phyloP scores from a whole-genome alignment of 371 early-diverging fungal species.

The Chytridium lagenaria region DNA sequence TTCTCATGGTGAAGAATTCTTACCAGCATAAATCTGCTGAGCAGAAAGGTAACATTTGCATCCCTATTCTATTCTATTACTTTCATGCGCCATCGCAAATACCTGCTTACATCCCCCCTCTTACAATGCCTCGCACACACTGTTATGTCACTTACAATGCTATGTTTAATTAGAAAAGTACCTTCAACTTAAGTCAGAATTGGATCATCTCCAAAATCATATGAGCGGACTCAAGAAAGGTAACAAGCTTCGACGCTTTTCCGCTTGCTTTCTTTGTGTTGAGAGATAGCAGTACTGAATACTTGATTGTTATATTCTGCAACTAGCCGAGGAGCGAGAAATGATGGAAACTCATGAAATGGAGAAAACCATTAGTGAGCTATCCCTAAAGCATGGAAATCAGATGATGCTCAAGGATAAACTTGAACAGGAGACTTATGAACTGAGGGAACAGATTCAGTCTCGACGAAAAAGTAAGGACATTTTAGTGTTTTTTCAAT shows the following conservation, averaged over 20 bases:
- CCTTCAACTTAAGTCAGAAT: background rate
- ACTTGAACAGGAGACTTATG: background rate
- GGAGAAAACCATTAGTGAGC: conserved; percentile 1
- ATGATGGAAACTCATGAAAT: conserved; percentile 3
- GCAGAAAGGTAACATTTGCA: background rate
- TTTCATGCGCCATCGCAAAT: too few relatives aligned
- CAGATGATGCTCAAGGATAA: background rate
- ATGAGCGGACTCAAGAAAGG: background rate
- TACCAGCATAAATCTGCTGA: background rate
- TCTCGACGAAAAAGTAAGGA: background rate
- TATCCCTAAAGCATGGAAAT: background rate
- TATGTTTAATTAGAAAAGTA: background rate
- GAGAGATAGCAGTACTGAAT: too few relatives aligned
- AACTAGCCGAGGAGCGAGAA: conserved; percentile 8
- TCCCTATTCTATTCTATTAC: background rate
- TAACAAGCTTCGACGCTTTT: background rate
- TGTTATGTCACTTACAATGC: too few relatives aligned
- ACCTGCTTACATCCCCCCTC: too few relatives aligned
- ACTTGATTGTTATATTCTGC: background rate
- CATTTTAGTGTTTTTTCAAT: background rate
- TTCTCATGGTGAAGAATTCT: background rate
- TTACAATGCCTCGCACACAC: too few relatives aligned
- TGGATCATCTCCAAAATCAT: background rate
- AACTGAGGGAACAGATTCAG: background rate
- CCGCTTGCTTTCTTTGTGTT: background rate